Evolutionary conservation across 805 yeast genomes (phyloP).

Genomic region (Torulaspora delbrueckii): DNA sequence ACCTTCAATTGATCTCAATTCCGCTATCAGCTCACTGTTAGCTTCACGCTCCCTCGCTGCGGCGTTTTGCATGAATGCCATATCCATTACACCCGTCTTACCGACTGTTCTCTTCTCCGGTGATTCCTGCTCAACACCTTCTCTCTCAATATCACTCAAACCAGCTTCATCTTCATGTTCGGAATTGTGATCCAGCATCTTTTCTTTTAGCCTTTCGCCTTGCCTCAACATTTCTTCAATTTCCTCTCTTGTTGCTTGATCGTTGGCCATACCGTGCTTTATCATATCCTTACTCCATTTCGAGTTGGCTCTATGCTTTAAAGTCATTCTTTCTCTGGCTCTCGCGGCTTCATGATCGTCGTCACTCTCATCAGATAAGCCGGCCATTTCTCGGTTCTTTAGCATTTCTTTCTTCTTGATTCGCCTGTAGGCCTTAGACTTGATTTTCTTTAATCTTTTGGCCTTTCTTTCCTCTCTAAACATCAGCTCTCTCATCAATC

Average conservation of each 20-base stretch:
- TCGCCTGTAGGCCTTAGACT: conserved; percentile 83
- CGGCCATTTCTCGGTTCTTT: conserved; percentile 60
- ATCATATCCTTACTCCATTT: conserved; percentile 91
- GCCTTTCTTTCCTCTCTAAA: conserved; percentile 92
- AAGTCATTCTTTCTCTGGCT: conserved; percentile 88
- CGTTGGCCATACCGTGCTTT: conserved; percentile 85
- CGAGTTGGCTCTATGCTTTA: conserved; percentile 82
- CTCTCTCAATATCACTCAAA: conserved; percentile 48
- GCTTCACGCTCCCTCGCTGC: conserved; percentile 60
- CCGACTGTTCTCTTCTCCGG: conserved; percentile 48
- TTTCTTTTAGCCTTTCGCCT: conserved; percentile 70
- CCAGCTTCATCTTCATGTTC: conserved; percentile 42
- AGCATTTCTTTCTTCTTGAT: conserved; percentile 79
- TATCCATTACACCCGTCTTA: conserved; percentile 81
- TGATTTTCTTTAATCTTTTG: conserved; percentile 87
- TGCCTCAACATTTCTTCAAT: conserved; percentile 91
- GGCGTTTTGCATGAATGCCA: conserved; percentile 95
- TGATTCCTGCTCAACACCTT: conserved; percentile 38
- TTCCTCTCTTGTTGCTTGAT: conserved; percentile 75
- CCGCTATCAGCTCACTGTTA: conserved; percentile 50
- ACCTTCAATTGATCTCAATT: conserved; percentile 46
- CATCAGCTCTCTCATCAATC: conserved; percentile 93
- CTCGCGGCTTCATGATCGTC: conserved; percentile 68
- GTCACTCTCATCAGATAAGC: conserved; percentile 42
- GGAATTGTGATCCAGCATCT: conserved; percentile 63